Conservation (phyloP, 1,284 basidiomycete species). For the Marasmius oreades region DNA sequence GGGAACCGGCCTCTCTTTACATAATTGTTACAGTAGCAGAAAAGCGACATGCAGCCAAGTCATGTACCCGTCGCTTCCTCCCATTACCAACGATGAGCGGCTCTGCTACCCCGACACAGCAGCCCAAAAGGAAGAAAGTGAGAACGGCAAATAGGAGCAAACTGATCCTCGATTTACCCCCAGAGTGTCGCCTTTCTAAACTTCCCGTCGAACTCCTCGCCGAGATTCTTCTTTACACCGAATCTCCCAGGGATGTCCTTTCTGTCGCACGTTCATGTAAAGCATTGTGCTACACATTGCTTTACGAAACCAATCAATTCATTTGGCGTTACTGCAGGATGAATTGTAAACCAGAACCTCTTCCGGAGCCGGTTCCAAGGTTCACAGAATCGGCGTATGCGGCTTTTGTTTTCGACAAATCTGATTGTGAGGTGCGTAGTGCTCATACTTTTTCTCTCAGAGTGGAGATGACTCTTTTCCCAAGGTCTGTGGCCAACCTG, state of each 20-base stretch:
- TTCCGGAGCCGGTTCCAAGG: constrained; percentile 42
- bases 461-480: too few relatives aligned
- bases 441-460: background rate
- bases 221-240: constrained; percentile 32
- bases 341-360: constrained; percentile 25
- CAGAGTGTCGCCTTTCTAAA: constrained; percentile 2
- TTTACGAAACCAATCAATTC: constrained; percentile 34
- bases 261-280: constrained; percentile 47
- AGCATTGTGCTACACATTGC: constrained; percentile 41
- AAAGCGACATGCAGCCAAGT: too few relatives aligned
- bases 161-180: background rate
- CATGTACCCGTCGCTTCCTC: too few relatives aligned
- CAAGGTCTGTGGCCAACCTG: constrained; percentile 36
- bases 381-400: constrained; percentile 47
- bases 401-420: constrained; percentile 57
- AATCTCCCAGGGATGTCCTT: constrained; percentile 40
- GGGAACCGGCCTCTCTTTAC: too few relatives aligned
- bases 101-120: too few relatives aligned
- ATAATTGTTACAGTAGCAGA: too few relatives aligned
- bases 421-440: constrained; percentile 51
- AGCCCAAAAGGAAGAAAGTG: background rate
- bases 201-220: constrained; percentile 42
- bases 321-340: constrained; percentile 52
- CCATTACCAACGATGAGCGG: background rate
- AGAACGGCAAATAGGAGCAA: background rate